A percentile compares a stretch with the other conserved stretches of the same genome.
phyloP scores from a whole-genome alignment of 2,329 filamentous ascomycete species.

The Beauveria bassiana region DNA sequence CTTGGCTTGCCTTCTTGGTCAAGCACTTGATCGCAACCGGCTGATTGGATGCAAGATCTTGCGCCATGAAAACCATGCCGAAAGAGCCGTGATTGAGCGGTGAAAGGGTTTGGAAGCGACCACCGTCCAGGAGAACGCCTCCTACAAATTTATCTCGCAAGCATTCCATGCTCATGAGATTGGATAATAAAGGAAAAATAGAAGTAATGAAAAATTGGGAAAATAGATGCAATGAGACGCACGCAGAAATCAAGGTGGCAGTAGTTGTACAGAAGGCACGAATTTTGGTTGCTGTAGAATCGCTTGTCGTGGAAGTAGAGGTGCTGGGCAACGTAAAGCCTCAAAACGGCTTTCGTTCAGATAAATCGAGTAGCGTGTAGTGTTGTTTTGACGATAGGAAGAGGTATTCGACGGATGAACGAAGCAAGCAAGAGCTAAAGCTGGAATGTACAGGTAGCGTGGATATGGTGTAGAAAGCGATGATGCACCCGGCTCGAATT shows the following conservation, averaged over 20 bases:
- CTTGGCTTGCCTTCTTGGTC: slow-evolving; percentile 66
- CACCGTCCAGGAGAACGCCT: slow-evolving; percentile 68
- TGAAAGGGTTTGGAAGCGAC: slow-evolving; percentile 84
- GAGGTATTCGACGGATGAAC: slow-evolving; percentile 10
- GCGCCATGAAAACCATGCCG: slow-evolving; percentile 94
- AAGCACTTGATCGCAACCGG: slow-evolving; percentile 94
- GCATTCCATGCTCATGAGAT: slow-evolving; percentile 59
- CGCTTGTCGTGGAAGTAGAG: slow-evolving; percentile 6
- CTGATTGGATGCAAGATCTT: slow-evolving; percentile 66
- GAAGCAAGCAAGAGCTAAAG: slow-evolving; percentile 14
- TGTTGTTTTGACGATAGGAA: slow-evolving; percentile 2
- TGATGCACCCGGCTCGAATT: slow-evolving; percentile 16
- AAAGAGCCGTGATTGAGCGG: slow-evolving; percentile 98
- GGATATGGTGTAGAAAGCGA: slow-evolving; percentile 17
- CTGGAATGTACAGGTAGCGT: slow-evolving; percentile 27
- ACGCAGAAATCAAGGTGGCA: slow-evolving; percentile 13
- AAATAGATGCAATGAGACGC: slow-evolving; percentile 21
- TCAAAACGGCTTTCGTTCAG: not conserved
- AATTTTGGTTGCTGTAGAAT: slow-evolving; percentile 3
- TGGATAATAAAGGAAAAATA: slow-evolving; percentile 14
- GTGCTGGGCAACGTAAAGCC: slow-evolving; percentile 1
- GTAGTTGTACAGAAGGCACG: slow-evolving; percentile 12
- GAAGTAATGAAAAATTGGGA: slow-evolving; percentile 20
- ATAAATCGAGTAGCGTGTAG: not conserved
- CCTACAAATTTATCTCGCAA: slow-evolving; percentile 73